Conservation (phyloP, 2,329 filamentous ascomycete genomes). For the Beauveria brongniartii region DNA sequence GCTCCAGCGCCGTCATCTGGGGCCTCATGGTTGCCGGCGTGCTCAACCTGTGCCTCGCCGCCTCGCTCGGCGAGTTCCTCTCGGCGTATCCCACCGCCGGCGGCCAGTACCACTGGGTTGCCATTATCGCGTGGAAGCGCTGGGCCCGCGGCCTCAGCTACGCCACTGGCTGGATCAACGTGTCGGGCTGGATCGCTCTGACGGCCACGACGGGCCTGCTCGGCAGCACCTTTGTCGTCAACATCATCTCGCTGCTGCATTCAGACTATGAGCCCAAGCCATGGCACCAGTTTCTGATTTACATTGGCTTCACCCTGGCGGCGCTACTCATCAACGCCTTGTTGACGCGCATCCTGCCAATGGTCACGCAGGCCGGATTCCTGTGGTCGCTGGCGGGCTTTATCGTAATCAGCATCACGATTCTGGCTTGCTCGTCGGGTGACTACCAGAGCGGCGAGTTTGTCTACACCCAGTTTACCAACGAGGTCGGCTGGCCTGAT, state of each 20-base stretch:
- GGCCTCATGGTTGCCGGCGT: conserved; percentile 53
- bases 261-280: conserved; percentile 46
- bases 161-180: conserved; percentile 66
- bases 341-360: conserved; percentile 46
- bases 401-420: conserved; percentile 59
- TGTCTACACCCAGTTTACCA: conserved; percentile 61
- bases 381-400: conserved; percentile 65
- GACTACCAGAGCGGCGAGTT: conserved; percentile 56
- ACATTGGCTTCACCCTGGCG: conserved; percentile 53
- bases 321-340: conserved; percentile 61
- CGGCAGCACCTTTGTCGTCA: conserved; percentile 57
- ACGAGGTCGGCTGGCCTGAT: conserved; percentile 61
- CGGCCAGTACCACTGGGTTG: conserved; percentile 67
- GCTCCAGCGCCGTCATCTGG: conserved; percentile 65
- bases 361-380: conserved; percentile 61
- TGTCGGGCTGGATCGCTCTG: conserved; percentile 63
- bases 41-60: conserved; percentile 62
- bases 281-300: conserved; percentile 70
- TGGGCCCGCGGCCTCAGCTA: conserved; percentile 59
- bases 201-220: conserved; percentile 61
- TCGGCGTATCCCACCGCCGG: conserved; percentile 54
- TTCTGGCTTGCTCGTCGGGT: conserved; percentile 57
- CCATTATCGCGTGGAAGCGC: conserved; percentile 50
- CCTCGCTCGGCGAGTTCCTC: conserved; percentile 63
- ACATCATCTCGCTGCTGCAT: conserved; percentile 55